These are phyloP conservation scores for Talaromyces verruculosus DNA, from an alignment of 2,329 filamentous ascomycete species.

Conservation along the genomic window DNA sequence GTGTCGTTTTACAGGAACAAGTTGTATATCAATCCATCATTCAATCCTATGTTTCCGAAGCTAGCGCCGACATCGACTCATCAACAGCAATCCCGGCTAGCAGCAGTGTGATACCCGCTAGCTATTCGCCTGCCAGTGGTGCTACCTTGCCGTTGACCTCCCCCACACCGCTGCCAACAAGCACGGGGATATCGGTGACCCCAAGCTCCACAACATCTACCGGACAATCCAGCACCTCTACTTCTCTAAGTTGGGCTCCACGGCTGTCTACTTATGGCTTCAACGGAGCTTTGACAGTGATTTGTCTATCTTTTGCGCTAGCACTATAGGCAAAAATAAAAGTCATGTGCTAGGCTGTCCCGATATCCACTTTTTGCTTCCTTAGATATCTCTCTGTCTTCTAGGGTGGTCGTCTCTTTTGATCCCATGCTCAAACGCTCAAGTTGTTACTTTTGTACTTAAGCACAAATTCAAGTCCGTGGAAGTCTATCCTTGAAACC, in stretches of 20 bases:
- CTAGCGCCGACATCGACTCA: not conserved
- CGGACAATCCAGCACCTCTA: not conserved
- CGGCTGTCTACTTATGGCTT: not conserved
- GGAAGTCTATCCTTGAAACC: too few species aligned
- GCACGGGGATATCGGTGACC: not conserved
- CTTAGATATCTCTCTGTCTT: too few species aligned
- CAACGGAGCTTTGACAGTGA: not conserved
- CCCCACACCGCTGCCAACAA: not conserved
- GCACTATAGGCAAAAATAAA: not conserved
- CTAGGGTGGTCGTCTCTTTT: too few species aligned
- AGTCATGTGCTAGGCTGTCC: too few species aligned
- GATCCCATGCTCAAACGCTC: too few species aligned
- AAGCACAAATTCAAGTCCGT: too few species aligned
- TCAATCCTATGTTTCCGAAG: not conserved
- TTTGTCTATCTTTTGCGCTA: not conserved
- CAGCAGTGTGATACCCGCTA: not conserved
- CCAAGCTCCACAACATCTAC: not conserved
- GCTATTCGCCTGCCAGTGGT: not conserved
- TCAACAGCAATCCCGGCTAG: not conserved
- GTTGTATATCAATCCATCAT: slow-evolving; percentile 1
- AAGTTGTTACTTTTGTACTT: too few species aligned
- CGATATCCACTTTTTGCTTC: too few species aligned
- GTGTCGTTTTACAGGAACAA: slow-evolving; percentile 1
- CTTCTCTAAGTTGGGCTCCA: not conserved
- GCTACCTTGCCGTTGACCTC: not conserved